phyloP scores from a whole-genome alignment of 306 rosid genomes.

The Quercus alba region DNA sequence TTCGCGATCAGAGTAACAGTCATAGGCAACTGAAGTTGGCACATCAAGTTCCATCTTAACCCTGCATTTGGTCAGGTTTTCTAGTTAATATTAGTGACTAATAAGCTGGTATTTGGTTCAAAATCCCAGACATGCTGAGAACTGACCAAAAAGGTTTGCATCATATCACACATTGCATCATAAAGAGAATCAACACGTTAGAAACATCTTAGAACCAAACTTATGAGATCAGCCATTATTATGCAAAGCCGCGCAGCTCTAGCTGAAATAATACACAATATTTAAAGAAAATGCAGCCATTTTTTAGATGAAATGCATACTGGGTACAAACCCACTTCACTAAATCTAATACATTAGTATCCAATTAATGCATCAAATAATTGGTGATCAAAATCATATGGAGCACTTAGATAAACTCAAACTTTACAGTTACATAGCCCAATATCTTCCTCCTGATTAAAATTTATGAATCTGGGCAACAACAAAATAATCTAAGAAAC shows the following conservation, averaged over 20 bases:
- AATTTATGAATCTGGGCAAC: background rate
- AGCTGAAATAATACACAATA: background rate
- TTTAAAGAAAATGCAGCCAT: background rate
- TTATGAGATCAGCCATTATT: background rate
- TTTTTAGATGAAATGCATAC: background rate
- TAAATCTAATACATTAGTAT: background rate
- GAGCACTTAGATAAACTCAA: background rate
- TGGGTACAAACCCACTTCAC: background rate
- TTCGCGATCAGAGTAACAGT: conserved; percentile 87
- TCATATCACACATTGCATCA: background rate
- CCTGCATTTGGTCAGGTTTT: conserved; percentile 59
- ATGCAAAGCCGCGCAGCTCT: background rate
- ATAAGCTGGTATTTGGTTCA: background rate
- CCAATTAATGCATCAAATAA: background rate
- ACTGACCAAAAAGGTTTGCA: background rate
- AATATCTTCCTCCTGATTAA: background rate
- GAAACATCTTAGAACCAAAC: conserved; percentile 1
- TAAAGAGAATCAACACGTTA: background rate
- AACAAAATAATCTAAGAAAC: background rate
- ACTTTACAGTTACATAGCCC: background rate
- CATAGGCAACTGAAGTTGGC: conserved; percentile 72
- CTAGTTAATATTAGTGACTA: conserved; percentile 8
- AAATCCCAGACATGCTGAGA: background rate
- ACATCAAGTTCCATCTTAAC: conserved; percentile 84
- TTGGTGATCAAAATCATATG: background rate